Evolutionary conservation across 768 basidiomycete species (phyloP), one percentile per base, ranked within the genome.

Genomic region (Tricholoma sp.): DNA sequence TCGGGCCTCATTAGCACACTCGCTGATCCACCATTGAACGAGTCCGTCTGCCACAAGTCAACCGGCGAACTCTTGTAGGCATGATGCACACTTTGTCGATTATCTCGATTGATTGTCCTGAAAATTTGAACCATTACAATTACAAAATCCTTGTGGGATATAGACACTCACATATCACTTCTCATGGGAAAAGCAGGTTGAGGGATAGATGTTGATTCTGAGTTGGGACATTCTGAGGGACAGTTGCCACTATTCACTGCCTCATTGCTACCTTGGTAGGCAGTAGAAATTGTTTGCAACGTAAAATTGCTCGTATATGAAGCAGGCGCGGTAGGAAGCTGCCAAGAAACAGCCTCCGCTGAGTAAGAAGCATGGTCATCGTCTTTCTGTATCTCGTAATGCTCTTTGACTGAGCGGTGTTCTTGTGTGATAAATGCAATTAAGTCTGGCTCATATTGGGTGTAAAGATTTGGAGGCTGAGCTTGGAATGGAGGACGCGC

Each of bases 261-360:
- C 6, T 20, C 28, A 33, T 2, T 8, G 24, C 34, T 31, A 29
- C 55, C 37, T 39, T 18, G 10, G 18, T 52, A 33, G 13, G 20
- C 18, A 12, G 58, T 63, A 48, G 50, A 62, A 15, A 60, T 62
- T 6, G 63, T 61, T 20, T 59, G 53, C 18, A 61, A 59, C 49
- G 63, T 58, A 9, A 60, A 53, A 33, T 36, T 55, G 50, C 61
- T 61, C n/a, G 64, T 54, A 50, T 53, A 61, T 41, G 64, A 53
- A 18, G 59, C 36, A n/a, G 57, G 39, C 34, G 56, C 48, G 28
- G 45, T 29, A 7, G 45, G 18, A 42, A 18, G 28, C 9, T 24
- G 45, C 45, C 45, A 47, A 15, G 45, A 29, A 47, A 13, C 28
- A 15, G 45, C 4, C 28, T 49, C 47, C n/a, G 10, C 13, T 4